Percentiles rank a stretch among this genome's conserved stretches.
These are phyloP conservation scores for Pythium phragmiticola DNA, from an alignment of 352 stramenopile species.

Conservation along the genomic window DNA sequence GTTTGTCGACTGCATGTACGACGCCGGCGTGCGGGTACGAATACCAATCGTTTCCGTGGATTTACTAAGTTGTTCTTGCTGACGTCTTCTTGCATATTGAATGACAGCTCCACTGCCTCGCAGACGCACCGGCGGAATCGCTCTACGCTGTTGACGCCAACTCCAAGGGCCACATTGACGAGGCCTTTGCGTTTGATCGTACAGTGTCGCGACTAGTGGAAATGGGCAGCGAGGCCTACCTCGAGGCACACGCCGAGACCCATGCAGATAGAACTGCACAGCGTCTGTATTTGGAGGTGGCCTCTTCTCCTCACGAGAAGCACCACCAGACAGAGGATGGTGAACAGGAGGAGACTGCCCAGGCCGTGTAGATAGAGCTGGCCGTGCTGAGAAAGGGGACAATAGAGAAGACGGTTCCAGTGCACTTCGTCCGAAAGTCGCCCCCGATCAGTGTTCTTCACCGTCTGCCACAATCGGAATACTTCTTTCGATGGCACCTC, in stretches of 20 bases:
- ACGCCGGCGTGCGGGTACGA: conserved; percentile 77
- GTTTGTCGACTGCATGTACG: conserved; percentile 98
- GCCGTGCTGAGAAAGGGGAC: neutral
- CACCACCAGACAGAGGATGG: conserved; percentile 14
- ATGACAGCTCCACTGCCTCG: conserved; percentile 71
- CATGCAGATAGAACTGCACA: conserved; percentile 7
- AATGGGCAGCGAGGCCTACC: conserved; percentile 77
- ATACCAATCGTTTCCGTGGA: neutral
- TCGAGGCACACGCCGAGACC: conserved; percentile 50
- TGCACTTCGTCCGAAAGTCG: neutral
- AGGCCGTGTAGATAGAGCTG: conserved; percentile 4
- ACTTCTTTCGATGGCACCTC: no score
- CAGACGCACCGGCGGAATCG: conserved; percentile 48
- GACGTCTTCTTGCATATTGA: neutral
- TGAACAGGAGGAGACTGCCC: conserved; percentile 6
- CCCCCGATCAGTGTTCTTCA: no score
- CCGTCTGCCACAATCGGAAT: no score
- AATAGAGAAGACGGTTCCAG: conserved; percentile 1
- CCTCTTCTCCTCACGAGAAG: conserved; percentile 11
- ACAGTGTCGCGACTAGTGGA: conserved; percentile 88
- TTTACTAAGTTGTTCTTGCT: neutral
- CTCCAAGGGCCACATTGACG: conserved; percentile 69
- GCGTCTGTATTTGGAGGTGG: conserved; percentile 34
- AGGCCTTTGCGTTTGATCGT: conserved; percentile 83
- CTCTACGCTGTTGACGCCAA: conserved; percentile 62